A percentile compares a stretch with the other conserved stretches of the same genome.
Conservation (phyloP, 2,329 filamentous ascomycete genomes). For the Alternaria dauci region DNA sequence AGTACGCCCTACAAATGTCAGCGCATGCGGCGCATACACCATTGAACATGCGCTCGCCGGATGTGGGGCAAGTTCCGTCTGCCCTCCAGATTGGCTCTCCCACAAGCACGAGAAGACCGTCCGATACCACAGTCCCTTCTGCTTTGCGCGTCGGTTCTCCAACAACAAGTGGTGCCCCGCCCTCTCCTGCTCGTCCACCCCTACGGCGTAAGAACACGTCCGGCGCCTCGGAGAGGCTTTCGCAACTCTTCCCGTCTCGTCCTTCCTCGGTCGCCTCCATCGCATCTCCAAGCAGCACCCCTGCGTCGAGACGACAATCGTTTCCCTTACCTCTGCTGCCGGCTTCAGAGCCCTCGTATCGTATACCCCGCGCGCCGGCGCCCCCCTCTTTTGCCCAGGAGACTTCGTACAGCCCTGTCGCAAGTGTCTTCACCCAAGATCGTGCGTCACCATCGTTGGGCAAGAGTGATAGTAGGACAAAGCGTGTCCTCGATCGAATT, state of each 20-base stretch:
- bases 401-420: conserved; percentile 40
- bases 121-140: conserved; percentile 34
- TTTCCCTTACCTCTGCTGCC: conserved; percentile 42
- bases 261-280: conserved; percentile 39
- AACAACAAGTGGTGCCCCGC: conserved; percentile 20
- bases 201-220: conserved; percentile 41
- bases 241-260: conserved; percentile 50
- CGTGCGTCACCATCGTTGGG: conserved; percentile 25
- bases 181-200: conserved; percentile 32
- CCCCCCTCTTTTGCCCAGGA: conserved; percentile 43
- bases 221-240: conserved; percentile 43
- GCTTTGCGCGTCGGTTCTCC: conserved; percentile 45
- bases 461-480: conserved; percentile 36
- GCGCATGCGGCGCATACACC: conserved; percentile 1
- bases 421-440: conserved; percentile 30
- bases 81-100: conserved; percentile 45
- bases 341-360: conserved; percentile 39
- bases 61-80: conserved; percentile 43
- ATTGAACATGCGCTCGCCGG: conserved; percentile 3
- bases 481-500: conserved; percentile 43
- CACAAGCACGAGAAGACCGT: conserved; percentile 25
- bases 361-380: conserved; percentile 41
- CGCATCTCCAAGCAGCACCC: conserved; percentile 26
- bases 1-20: not conserved
- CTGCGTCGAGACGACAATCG: conserved; percentile 38